Conservation (phyloP, 2,329 filamentous ascomycete species). For the Cyphellophora europaea region DNA sequence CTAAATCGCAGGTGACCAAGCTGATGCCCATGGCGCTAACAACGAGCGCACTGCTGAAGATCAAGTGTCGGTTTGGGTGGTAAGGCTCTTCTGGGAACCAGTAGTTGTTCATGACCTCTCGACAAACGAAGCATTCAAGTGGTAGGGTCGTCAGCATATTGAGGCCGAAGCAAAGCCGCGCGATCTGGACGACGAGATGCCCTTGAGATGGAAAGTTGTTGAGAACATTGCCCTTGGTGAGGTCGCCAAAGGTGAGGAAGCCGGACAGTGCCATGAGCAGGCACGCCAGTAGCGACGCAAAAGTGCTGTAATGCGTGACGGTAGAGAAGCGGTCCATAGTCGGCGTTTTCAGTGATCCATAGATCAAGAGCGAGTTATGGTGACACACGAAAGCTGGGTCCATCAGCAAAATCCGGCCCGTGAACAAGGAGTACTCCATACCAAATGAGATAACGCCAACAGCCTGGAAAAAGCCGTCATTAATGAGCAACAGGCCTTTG, state of each 20-base stretch:
- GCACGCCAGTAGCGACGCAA: constrained; percentile 84
- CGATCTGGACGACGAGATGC: constrained; percentile 89
- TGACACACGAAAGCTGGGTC: constrained; percentile 58
- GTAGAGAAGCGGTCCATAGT: constrained; percentile 90
- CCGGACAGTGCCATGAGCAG: constrained; percentile 79
- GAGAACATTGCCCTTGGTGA: constrained; percentile 87
- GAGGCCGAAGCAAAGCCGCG: constrained; percentile 86
- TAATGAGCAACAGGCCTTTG: constrained; percentile 63
- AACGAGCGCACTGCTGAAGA: constrained; percentile 79
- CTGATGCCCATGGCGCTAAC: constrained; percentile 66
- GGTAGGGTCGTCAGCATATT: constrained; percentile 98
- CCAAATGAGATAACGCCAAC: constrained; percentile 97
- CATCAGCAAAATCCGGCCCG: neutral
- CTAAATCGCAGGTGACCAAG: constrained; percentile 84
- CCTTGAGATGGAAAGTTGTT: constrained; percentile 85
- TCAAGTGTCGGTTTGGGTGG: constrained; percentile 72
- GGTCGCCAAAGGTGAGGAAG: constrained; percentile 86
- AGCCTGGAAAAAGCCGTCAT: constrained; percentile 83
- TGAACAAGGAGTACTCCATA: constrained; percentile 35
- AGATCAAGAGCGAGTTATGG: constrained; percentile 95
- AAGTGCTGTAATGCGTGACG: constrained; percentile 90
- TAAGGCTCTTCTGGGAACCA: constrained; percentile 64
- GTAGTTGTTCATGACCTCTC: constrained; percentile 92
- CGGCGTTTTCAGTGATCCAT: constrained; percentile 85
- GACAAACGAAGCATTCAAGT: constrained; percentile 93